Evolutionary conservation across 2,329 filamentous ascomycete species (phyloP), one percentile per base, ranked within the genome.

Genomic region (Fusarium foetens): DNA sequence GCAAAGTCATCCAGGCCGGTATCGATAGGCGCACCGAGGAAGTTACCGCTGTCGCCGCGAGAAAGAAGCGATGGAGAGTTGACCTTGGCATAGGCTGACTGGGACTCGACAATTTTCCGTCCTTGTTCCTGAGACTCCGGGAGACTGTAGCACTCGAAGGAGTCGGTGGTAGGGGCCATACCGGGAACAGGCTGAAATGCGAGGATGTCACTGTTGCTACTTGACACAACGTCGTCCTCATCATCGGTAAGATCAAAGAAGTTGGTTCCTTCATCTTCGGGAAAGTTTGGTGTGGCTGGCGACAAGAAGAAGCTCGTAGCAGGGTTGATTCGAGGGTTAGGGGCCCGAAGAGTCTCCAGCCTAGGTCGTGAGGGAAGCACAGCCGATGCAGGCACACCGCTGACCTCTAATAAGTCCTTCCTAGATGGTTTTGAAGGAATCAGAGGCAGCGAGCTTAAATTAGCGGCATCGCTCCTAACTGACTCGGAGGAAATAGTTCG

Each of bases 181-280:
- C 58, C 67, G 10, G 49, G 58, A 19, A 49, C 46, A 38, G 78
- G 73, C 25, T 79, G 75, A 25, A 77, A 72, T n/a, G 75, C 68
- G 52, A 80, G 74, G n/a, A 71, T 75, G 14, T 84, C 82, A 19
- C 81, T 81, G 27, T 82, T 82, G 48, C 79, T 80, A 33, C 78
- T 80, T 14, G 79, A 81, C 23, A 80, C 65, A 19, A 81, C 77
- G 16, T 83, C 82, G 23, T 83, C 81, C 17, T 83, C 82, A 11
- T 86, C 83, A 16, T 85, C 82, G 8, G 83, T 80, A 14, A 82
- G 84, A 55, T 87, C 84, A 70, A 85, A 85, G 68, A 86, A 86
- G 41, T 83, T 85, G 6, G 82, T 83, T 16, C 80, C 79, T 35
- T 85, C 84, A 52, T 83, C 79, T 43, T 83, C 82, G 6, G 81